These are phyloP conservation scores for Eucalyptus pumila DNA, from an alignment of 345 rosid species.

Conservation along the genomic window DNA sequence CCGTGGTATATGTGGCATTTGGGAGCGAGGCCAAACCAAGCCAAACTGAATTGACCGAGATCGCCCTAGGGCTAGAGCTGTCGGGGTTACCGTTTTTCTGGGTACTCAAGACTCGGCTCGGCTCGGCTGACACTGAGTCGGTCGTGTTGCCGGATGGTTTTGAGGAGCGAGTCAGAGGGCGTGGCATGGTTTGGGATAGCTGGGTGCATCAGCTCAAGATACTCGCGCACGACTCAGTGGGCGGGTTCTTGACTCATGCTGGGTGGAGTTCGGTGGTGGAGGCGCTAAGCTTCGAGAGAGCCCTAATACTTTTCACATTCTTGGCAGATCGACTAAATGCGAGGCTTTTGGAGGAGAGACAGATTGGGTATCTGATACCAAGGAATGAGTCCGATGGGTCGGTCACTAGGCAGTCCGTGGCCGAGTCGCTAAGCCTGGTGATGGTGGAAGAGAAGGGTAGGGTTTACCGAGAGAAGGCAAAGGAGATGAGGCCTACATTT, in stretches of 20 bases:
- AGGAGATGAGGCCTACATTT: conserved; percentile 7
- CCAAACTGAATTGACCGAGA: conserved; percentile 6
- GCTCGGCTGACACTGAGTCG: background rate
- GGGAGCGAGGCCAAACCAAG: conserved; percentile 25
- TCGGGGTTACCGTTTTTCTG: conserved; percentile 25
- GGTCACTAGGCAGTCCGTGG: too few relatives aligned
- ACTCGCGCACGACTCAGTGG: conserved; percentile 18
- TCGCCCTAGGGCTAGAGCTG: conserved; percentile 20
- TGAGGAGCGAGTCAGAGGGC: conserved; percentile 6
- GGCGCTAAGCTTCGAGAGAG: conserved; percentile 3
- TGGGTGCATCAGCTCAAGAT: conserved; percentile 32
- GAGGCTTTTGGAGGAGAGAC: conserved; percentile 6
- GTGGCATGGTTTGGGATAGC: conserved; percentile 17
- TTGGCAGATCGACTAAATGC: conserved; percentile 9
- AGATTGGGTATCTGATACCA: background rate
- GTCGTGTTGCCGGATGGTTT: conserved; percentile 14
- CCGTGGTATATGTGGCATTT: conserved; percentile 15
- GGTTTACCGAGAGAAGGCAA: conserved; percentile 16
- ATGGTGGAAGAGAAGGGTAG: background rate
- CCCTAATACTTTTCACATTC: background rate
- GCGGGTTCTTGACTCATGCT: conserved; percentile 13
- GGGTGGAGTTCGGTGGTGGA: conserved; percentile 17
- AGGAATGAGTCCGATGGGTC: conserved; percentile 8
- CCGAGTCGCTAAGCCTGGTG: too few relatives aligned
- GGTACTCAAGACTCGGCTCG: conserved; percentile 7